phyloP scores from a whole-genome alignment of 352 stramenopile species.

The Plasmopara viticola region DNA sequence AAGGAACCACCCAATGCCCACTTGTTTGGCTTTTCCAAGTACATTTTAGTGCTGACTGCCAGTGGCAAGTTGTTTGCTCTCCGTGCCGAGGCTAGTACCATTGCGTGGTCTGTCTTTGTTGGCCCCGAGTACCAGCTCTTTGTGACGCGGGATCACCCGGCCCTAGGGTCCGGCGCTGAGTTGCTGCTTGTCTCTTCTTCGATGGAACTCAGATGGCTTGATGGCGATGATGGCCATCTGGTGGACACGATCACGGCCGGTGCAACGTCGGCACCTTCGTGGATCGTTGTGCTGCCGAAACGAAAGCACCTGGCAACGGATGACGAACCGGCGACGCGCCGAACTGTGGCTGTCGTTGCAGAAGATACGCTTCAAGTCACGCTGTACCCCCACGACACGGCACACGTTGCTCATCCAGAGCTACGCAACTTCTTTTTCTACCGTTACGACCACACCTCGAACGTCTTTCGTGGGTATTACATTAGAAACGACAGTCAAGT shows the following conservation, averaged over 20 bases:
- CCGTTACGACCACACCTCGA: slow-evolving; percentile 42
- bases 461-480: slow-evolving; percentile 51
- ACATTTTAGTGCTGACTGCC: slow-evolving; percentile 62
- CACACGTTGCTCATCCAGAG: slow-evolving; percentile 41
- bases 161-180: slow-evolving; percentile 61
- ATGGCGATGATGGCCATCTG: slow-evolving; percentile 54
- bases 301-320: slow-evolving; percentile 59
- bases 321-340: slow-evolving; percentile 45
- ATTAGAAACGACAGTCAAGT: slow-evolving; percentile 31
- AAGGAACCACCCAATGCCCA: slow-evolving; percentile 62
- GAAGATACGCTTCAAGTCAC: slow-evolving; percentile 43
- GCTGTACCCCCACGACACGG: slow-evolving; percentile 46
- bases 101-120: slow-evolving; percentile 68
- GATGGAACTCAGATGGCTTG: slow-evolving; percentile 58
- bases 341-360: slow-evolving; percentile 52
- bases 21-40: slow-evolving; percentile 83
- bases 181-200: slow-evolving; percentile 60
- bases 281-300: slow-evolving; percentile 70
- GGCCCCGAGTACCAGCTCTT: slow-evolving; percentile 65
- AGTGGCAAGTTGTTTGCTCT: slow-evolving; percentile 80
- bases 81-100: slow-evolving; percentile 59
- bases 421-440: slow-evolving; percentile 79
- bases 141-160: slow-evolving; percentile 73
- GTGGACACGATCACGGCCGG: slow-evolving; percentile 32
- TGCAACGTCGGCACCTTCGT: slow-evolving; percentile 23